Evolutionary conservation across 1,284 basidiomycete species (phyloP).

Genomic region (Agroathelia rolfsii): DNA sequence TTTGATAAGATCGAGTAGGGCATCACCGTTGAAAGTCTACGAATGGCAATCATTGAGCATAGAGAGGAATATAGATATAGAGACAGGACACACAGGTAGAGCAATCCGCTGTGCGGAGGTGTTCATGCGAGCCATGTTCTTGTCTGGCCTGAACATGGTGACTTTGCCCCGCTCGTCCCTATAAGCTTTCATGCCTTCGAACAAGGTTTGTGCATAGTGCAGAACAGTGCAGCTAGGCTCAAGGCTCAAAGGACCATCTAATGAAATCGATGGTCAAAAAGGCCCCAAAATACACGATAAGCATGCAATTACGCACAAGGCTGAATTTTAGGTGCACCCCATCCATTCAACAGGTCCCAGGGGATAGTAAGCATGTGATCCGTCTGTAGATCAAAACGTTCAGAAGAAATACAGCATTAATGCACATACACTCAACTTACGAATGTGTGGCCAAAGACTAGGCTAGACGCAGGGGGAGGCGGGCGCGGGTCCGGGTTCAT

Average conservation of each 20-base stretch:
- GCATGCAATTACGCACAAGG: slow-evolving; percentile 49
- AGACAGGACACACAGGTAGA: slow-evolving; percentile 49
- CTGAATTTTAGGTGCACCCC: slow-evolving; percentile 77
- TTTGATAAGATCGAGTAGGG: slow-evolving; percentile 80
- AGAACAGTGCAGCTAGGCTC: slow-evolving; percentile 84
- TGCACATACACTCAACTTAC: slow-evolving; percentile 29
- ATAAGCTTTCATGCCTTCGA: slow-evolving; percentile 98
- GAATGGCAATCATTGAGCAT: slow-evolving; percentile 5
- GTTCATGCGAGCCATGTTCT: slow-evolving; percentile 97
- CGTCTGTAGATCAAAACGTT: slow-evolving; percentile 36
- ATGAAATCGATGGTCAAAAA: slow-evolving; percentile 4
- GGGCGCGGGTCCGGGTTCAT: slow-evolving; percentile 39
- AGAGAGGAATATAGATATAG: not conserved
- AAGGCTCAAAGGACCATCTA: slow-evolving; percentile 68
- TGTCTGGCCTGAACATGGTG: slow-evolving; percentile 91
- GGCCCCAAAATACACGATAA: slow-evolving; percentile 1
- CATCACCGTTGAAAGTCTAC: slow-evolving; percentile 75
- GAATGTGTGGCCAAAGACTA: slow-evolving; percentile 65
- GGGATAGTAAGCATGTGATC: slow-evolving; percentile 90
- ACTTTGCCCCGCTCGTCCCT: slow-evolving; percentile 70
- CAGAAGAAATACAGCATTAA: slow-evolving; percentile 6
- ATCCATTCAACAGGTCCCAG: slow-evolving; percentile 69
- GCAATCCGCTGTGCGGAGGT: slow-evolving; percentile 64
- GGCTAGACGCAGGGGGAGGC: slow-evolving; percentile 39
- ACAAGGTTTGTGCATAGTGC: slow-evolving; percentile 87